Base-by-base conservation (phyloP, 2,329 filamentous ascomycete species). In the Plenodomus lindquistii region DNA sequence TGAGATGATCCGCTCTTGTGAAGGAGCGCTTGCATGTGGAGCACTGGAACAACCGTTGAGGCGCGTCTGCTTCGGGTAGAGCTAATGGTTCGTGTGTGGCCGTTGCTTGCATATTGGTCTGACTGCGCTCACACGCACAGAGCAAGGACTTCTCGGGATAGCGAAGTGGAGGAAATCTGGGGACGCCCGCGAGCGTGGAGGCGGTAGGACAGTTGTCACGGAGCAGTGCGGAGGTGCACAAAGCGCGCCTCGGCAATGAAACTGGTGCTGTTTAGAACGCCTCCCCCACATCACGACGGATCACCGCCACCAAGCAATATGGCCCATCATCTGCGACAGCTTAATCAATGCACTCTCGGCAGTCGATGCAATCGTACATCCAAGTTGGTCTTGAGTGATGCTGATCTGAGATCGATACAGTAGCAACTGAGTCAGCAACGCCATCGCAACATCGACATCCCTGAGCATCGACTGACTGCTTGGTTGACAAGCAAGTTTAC, bases 1-100 rank as follows among this genome's bases (percentile, higher is more conserved):
- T 76, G 19, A 82, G 69, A 63, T 82, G 79, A 60, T 82, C 79
- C 4, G 78, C 73, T 21, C 80, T 73, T 10, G 76, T 77, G 63
- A 81, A 82, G 44, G 72, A 76, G 41, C 77, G 79, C 50, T 75
- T 74, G 62, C 80, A 82, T 43, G 77, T 77, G 50, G 77, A 77
- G 57, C 79, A 82, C 58, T 78, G 77, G 57, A 79, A 81, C 20
- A 65, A 57, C 19, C 65, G 59, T 29, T 57, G 52, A 2, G 55
- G 45, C 40, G 57, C 54, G 17, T 61, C 59, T 39, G 49, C 29
- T 43, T 63, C 57, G 16, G 59, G 50, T 34, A 48, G 52, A 38
- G 59, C 42, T 27, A 48, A 24, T 40, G 48, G 54, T 4, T 31
- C 41, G 20, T 49, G 49, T 20, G 40, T 47, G 22, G 47, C 27